These are phyloP conservation scores for Eutrema yunnanense DNA, from an alignment of 345 rosid species.

Conservation along the genomic window DNA sequence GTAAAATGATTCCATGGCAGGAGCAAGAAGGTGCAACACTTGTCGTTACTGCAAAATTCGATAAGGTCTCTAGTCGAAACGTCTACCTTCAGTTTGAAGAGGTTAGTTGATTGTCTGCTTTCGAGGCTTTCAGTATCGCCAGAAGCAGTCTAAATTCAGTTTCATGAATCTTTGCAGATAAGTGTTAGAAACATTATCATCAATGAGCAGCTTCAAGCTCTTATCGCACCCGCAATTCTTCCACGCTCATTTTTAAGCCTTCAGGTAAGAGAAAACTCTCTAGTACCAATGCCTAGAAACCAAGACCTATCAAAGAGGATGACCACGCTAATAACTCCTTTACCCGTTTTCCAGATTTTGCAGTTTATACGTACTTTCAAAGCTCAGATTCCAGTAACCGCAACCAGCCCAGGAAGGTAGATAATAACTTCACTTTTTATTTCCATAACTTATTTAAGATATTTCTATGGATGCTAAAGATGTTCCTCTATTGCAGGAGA, in stretches of 20 bases:
- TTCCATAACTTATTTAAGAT: neutral
- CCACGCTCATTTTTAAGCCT: constrained; percentile 75
- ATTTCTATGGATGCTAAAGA: constrained; percentile 14
- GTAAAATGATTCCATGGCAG: constrained; percentile 36
- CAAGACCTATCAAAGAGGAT: neutral
- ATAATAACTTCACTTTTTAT: neutral
- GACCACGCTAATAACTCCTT: constrained; percentile 1
- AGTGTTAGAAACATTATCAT: constrained; percentile 67
- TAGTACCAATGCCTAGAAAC: neutral
- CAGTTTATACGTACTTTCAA: constrained; percentile 72
- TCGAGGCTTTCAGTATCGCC: neutral
- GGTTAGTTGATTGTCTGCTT: constrained; percentile 47
- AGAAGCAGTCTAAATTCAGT: neutral
- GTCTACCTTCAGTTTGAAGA: constrained; percentile 86
- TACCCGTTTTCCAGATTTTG: constrained; percentile 49
- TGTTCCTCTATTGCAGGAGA: constrained; percentile 36
- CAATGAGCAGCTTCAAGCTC: constrained; percentile 69
- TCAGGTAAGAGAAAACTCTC: constrained; percentile 40
- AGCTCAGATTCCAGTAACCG: constrained; percentile 65
- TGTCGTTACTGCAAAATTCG: constrained; percentile 83
- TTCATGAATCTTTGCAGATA: constrained; percentile 45
- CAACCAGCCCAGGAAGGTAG: constrained; percentile 55
- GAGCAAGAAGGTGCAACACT: constrained; percentile 87
- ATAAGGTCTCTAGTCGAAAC: constrained; percentile 62
- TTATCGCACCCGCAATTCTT: constrained; percentile 80